phyloP scores from a whole-genome alignment of 495 filamentous ascomycete species.

The Sordaria brevicollis region DNA sequence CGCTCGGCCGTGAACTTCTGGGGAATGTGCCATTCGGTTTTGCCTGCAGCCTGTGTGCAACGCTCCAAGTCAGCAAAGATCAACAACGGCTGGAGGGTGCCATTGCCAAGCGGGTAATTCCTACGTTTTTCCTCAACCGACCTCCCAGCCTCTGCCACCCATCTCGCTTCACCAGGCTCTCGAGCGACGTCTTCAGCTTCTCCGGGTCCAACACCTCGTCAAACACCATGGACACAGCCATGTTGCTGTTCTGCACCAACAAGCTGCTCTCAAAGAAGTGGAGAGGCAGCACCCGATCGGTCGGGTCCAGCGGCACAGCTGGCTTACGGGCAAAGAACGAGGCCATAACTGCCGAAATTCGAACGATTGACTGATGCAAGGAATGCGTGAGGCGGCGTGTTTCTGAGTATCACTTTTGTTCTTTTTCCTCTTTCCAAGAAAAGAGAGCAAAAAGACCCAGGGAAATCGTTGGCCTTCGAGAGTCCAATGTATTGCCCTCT shows the following conservation, averaged over 20 bases:
- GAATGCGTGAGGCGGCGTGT: neutral
- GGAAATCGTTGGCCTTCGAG: neutral
- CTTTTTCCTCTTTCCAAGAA: neutral
- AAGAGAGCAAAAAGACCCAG: neutral
- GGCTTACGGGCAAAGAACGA: constrained; percentile 9
- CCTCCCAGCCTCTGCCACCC: constrained; percentile 34
- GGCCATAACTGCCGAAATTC: constrained; percentile 3
- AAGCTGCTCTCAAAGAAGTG: constrained; percentile 30
- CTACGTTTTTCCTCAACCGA: constrained; percentile 23
- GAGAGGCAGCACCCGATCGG: constrained; percentile 29
- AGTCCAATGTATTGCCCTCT: neutral
- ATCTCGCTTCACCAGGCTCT: constrained; percentile 20
- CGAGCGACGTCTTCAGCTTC: constrained; percentile 22
- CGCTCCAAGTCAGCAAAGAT: neutral
- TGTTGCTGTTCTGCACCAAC: constrained; percentile 23
- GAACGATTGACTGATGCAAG: neutral
- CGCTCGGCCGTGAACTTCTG: constrained; percentile 19
- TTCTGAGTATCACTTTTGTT: neutral
- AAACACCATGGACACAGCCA: constrained; percentile 31
- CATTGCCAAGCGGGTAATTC: constrained; percentile 10
- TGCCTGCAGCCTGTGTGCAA: constrained; percentile 15
- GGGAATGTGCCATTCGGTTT: constrained; percentile 36
- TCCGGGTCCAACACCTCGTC: constrained; percentile 38
- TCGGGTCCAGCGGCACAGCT: constrained; percentile 8
- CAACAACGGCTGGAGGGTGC: neutral